Percentiles rank a stretch among this genome's conserved stretches.
Conservation (phyloP, 345 rosid species). For the Reutealis trisperma region DNA sequence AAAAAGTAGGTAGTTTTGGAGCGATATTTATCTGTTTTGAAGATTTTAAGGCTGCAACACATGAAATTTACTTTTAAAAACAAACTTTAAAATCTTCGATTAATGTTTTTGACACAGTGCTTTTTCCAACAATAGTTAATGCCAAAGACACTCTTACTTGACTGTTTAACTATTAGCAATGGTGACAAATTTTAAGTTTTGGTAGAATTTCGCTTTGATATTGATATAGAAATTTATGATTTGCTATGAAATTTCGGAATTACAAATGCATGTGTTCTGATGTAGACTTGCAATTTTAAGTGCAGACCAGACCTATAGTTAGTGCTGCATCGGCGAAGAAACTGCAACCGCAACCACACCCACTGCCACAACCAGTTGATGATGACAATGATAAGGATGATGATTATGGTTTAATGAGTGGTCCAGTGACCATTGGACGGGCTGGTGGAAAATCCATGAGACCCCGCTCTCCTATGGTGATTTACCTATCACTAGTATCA, state of each 20-base stretch:
- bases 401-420: slow-evolving; percentile 26
- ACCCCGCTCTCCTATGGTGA: slow-evolving; percentile 43
- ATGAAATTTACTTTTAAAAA: too few species aligned
- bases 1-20: too few species aligned
- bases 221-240: too few species aligned
- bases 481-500: background rate
- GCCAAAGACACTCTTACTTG: too few species aligned
- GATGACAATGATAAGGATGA: slow-evolving; percentile 39
- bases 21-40: too few species aligned
- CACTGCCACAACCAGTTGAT: slow-evolving; percentile 23
- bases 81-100: too few species aligned
- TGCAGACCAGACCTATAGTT: slow-evolving; percentile 41
- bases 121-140: too few species aligned
- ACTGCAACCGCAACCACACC: slow-evolving; percentile 20
- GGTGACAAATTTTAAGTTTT: too few species aligned
- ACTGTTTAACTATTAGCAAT: too few species aligned
- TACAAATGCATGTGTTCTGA: background rate
- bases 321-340: background rate
- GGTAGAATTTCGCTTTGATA: too few species aligned
- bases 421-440: slow-evolving; percentile 36
- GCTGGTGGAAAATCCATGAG: slow-evolving; percentile 38
- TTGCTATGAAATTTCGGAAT: background rate
- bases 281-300: slow-evolving; percentile 4
- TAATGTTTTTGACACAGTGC: too few species aligned
- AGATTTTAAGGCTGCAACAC: too few species aligned